These are phyloP conservation scores for Solanum stenotomum DNA, from an alignment of 257 asterid species.

Conservation along the genomic window DNA sequence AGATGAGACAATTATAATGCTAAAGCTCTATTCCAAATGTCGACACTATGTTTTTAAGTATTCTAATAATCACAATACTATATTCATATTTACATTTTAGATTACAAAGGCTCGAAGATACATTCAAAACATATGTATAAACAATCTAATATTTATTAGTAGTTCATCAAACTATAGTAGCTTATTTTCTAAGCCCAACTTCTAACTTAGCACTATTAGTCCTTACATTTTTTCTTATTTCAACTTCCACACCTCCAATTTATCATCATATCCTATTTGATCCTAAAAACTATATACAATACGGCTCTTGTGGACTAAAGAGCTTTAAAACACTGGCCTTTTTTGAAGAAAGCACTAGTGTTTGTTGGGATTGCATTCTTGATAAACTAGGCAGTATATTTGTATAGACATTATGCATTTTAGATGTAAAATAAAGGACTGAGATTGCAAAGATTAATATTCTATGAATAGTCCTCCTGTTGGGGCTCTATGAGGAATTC, in stretches of 20 bases:
- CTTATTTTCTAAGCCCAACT: conserved; percentile 3
- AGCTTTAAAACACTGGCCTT: neutral
- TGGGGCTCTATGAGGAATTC: conserved; percentile 28
- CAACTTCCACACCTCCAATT: conserved; percentile 8
- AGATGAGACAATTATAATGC: neutral
- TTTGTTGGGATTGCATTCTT: neutral
- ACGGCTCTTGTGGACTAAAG: neutral
- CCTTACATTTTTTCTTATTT: conserved; percentile 28
- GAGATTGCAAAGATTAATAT: neutral
- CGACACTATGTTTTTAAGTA: neutral
- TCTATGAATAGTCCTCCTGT: conserved; percentile 8
- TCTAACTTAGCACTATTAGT: neutral
- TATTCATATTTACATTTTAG: neutral
- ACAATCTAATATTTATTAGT: neutral
- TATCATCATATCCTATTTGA: conserved; percentile 1
- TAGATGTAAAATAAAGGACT: neutral
- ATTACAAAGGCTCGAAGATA: neutral
- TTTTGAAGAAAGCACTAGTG: neutral
- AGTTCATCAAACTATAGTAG: neutral
- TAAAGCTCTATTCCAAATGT: neutral
- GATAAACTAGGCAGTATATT: neutral
- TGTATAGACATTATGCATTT: neutral
- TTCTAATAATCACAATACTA: neutral
- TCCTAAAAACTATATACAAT: neutral
- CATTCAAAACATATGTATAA: neutral